These are phyloP conservation scores for Beta corolliflora DNA, from an alignment of 179 eudicot species.

Conservation along the genomic window DNA sequence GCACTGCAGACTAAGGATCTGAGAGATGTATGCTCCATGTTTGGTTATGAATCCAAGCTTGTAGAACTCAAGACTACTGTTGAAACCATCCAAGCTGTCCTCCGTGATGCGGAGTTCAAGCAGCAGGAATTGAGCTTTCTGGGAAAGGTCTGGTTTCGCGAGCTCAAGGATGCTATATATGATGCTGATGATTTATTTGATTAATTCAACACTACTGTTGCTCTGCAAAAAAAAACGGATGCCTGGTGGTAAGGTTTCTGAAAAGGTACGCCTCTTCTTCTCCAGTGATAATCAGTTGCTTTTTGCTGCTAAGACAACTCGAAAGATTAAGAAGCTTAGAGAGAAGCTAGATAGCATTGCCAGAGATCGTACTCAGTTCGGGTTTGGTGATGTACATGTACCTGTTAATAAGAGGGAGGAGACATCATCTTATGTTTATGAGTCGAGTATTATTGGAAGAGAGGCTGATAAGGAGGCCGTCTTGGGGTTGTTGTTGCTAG, in stretches of 20 bases:
- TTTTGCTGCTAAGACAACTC: background rate
- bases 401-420: constrained; percentile 9
- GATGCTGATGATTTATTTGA: constrained; percentile 34
- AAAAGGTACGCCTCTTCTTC: constrained; percentile 21
- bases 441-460: constrained; percentile 24
- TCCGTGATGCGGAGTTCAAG: constrained; percentile 17
- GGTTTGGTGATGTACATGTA: background rate
- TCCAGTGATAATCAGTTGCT: background rate
- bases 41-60: too few species aligned
- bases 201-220: constrained; percentile 15
- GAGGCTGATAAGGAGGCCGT: constrained; percentile 11
- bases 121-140: constrained; percentile 1
- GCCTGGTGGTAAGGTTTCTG: background rate
- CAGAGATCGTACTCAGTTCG: background rate
- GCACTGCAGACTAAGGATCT: too few species aligned
- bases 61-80: background rate
- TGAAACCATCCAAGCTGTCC: constrained; percentile 25
- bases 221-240: background rate
- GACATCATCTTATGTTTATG: constrained; percentile 9
- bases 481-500: background rate
- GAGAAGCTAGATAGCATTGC: constrained; percentile 23
- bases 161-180: constrained; percentile 27
- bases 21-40: too few species aligned
- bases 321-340: constrained; percentile 25
- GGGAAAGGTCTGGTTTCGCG: constrained; percentile 18